Evolutionary conservation across 345 rosid species (phyloP), one percentile per base, ranked within the genome.

Genomic region (Cardamine chenopodiifolia): DNA sequence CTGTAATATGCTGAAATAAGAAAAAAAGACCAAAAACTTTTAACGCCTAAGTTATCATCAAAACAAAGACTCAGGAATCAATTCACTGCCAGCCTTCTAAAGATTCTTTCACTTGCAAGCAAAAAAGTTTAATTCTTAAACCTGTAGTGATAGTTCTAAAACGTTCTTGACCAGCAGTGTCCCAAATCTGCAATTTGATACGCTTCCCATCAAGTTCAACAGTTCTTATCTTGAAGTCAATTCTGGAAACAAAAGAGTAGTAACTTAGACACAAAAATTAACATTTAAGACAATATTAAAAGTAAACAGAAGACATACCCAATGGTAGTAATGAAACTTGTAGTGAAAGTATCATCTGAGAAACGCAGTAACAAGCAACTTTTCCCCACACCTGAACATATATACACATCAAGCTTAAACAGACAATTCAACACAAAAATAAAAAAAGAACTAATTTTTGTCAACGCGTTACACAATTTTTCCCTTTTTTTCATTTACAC

Each of bases 351-450:
- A 83, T 90, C 96, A 86, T 90, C 98, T 0, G 96, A 88, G 85
- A 92, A 92, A 57, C 98, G 96, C 28, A 92, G 85, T n/a, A 92
- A 86, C 73, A 92, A 85, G 68, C 96, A 92, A 87, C 94, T 92
- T 80, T 92, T 92, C 17, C 98, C 98, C 72, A 90, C 98, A 75
- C 96, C 98, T 92, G 86, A 72, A 47, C 20, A 45, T 25, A 63
- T 8, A 28, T 48, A 22, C 0, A 44, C n/a, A n/a, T n/a, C n/a
- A n/a, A n/a, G n/a, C n/a, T n/a, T 13, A 18, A 57, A 7, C 35
- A 25, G n/a, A 10, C 6, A 49, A 34, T 52, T 61, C 42, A 26
- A 65, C 58, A 32, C 66, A 48, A 56, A 54, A 45, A 14, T 40
- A 40, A 42, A 72, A 42, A 72, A 14, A n/a, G 23, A 32, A 20